Percentiles rank a stretch among this genome's conserved stretches.
phyloP scores from a whole-genome alignment of 2,329 filamentous ascomycete genomes.

The Penicillium sp. region DNA sequence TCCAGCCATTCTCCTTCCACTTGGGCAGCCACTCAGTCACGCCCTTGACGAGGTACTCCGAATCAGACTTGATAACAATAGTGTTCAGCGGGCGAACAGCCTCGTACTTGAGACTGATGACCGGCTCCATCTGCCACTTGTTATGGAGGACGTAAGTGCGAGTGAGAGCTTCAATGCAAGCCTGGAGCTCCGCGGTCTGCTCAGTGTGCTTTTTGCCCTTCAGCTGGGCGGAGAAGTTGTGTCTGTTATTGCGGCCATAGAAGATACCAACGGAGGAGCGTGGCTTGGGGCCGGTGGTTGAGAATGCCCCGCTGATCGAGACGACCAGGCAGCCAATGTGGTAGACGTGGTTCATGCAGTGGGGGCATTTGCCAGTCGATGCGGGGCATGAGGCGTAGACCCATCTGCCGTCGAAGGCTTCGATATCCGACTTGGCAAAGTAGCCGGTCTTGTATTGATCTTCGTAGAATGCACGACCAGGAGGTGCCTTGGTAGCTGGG shows the following conservation, averaged over 20 bases:
- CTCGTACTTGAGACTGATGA: neutral
- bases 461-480: neutral
- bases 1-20: slow-evolving; percentile 35
- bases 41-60: slow-evolving; percentile 36
- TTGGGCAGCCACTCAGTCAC: slow-evolving; percentile 33
- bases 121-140: neutral
- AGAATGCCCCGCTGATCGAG: neutral
- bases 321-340: slow-evolving; percentile 12
- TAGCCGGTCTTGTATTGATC: neutral
- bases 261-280: slow-evolving; percentile 15
- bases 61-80: slow-evolving; percentile 35
- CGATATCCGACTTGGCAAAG: slow-evolving; percentile 8
- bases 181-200: slow-evolving; percentile 22
- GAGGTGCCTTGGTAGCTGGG: neutral
- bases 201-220: slow-evolving; percentile 13
- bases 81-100: slow-evolving; percentile 9
- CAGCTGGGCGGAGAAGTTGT: slow-evolving; percentile 10
- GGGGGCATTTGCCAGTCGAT: slow-evolving; percentile 5
- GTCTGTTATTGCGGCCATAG: slow-evolving; percentile 11
- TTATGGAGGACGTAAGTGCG: neutral
- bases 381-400: slow-evolving; percentile 11
- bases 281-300: neutral
- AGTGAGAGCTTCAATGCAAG: slow-evolving; percentile 17
- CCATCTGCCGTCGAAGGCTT: slow-evolving; percentile 10
- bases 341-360: slow-evolving; percentile 11